phyloP scores from a whole-genome alignment of 1,284 basidiomycete species.

The Apiotrichum brassicae region DNA sequence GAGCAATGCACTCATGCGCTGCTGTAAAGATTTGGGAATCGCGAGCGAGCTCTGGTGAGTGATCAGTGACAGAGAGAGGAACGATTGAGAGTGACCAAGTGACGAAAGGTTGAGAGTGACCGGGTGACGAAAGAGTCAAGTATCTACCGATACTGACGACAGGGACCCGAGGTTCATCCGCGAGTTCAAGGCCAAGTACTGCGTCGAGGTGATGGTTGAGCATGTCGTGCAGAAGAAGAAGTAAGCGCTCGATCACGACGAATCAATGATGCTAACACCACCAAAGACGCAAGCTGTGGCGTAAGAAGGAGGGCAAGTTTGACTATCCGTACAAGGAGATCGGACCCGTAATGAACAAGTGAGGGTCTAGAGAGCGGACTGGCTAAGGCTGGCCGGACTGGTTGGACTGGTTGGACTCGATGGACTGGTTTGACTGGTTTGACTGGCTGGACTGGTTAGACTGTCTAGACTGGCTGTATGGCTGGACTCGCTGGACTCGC shows the following conservation, averaged over 20 bases:
- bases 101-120: too few species aligned
- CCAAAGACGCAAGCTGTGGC: conserved; percentile 87
- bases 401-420: too few species aligned
- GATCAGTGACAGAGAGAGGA: too few species aligned
- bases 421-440: too few species aligned
- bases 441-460: too few species aligned
- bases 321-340: conserved; percentile 76
- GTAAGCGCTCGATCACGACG: too few species aligned
- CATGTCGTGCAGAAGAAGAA: conserved; percentile 78
- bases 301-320: conserved; percentile 78
- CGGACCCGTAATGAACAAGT: background rate
- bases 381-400: too few species aligned
- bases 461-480: too few species aligned
- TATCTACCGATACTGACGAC: conserved; percentile 5
- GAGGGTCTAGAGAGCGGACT: background rate
- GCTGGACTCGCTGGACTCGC: too few species aligned
- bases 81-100: too few species aligned
- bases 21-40: conserved; percentile 94
- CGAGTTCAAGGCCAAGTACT: conserved; percentile 79
- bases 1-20: conserved; percentile 94
- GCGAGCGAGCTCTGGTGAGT: conserved; percentile 90
- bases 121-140: too few species aligned
- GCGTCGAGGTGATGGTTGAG: conserved; percentile 79
- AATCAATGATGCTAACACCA: too few species aligned
- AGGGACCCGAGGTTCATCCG: conserved; percentile 96